Evolutionary conservation across 129 eudicot genomes (phyloP), one percentile per base, ranked within the genome.

Genomic region (Tagetes erecta): DNA sequence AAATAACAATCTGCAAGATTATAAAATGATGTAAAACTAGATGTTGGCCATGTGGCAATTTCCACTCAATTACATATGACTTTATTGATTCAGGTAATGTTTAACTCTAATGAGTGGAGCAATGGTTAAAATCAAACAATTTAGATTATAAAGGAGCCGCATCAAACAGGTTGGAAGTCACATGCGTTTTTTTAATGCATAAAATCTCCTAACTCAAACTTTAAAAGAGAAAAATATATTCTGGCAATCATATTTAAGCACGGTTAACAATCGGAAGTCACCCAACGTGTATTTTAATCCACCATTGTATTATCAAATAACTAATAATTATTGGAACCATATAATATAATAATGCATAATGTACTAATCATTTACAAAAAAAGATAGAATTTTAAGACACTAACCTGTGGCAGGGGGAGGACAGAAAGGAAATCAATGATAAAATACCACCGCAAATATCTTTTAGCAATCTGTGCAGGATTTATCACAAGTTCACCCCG

Each of bases 401-500:
- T 33, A 58, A 92, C 97, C 97, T 92, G 97, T 56, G 97, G 97
- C 55, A 92, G 64, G 75, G 97, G 97, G 30, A 89, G 86, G 70
- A 92, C 84, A 5, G 97, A 74, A 56, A 92, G 87, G 68, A 92
- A 83, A 92, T 92, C 97, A 49, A 92, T 73, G 53, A 89, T 83
- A 60, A 92, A 92, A 77, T 92, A 82, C 87, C 86, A 80, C 78
- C 74, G 76, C 83, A 92, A 47, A 57, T 92, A 92, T 74, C 93
- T 81, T 76, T 85, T 92, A 6, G 97, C 97, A 64, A 92, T 92
- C 73, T 92, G 82, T 41, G 84, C 85, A 72, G 96, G 83, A 83
- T 92, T 92, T 44, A 92, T 92, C 45, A 92, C 97, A 72, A 92
- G 96, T 83, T 92, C 97, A 73, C 97, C 97, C 64, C 96, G 82